Conservation (phyloP, 2,329 filamentous ascomycete species). For the Volutella citrinella region DNA sequence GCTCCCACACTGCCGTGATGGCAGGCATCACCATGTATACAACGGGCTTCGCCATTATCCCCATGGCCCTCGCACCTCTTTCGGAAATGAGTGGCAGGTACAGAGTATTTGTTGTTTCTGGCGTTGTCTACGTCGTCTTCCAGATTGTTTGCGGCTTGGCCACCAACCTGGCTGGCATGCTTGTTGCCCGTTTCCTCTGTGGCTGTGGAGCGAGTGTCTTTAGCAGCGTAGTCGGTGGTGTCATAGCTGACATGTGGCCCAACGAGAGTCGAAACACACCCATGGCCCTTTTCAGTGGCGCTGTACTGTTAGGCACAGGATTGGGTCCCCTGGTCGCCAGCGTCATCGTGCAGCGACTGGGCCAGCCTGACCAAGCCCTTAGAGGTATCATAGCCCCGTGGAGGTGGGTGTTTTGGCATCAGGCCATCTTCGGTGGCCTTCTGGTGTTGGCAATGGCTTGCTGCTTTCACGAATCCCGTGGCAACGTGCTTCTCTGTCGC, state of each 20-base stretch:
- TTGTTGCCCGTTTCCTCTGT: constrained; percentile 71
- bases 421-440: constrained; percentile 66
- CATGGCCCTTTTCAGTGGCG: constrained; percentile 85
- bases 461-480: constrained; percentile 79
- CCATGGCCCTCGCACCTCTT: constrained; percentile 85
- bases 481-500: constrained; percentile 71
- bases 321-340: constrained; percentile 71
- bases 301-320: constrained; percentile 75
- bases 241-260: constrained; percentile 82
- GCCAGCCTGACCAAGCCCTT: constrained; percentile 32
- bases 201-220: constrained; percentile 76
- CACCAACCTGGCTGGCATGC: constrained; percentile 66
- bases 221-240: constrained; percentile 88
- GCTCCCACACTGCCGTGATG: constrained; percentile 64
- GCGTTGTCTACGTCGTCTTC: constrained; percentile 67
- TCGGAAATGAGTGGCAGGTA: constrained; percentile 85
- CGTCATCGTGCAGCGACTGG: constrained; percentile 63
- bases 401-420: constrained; percentile 89
- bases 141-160: constrained; percentile 74
- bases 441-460: constrained; percentile 60
- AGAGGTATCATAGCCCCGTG: no score
- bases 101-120: constrained; percentile 75
- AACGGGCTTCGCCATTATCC: constrained; percentile 73
- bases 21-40: constrained; percentile 82
- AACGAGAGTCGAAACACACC: constrained; percentile 78